Conservation (phyloP, 768 basidiomycete genomes). For the Hericium alpestre region DNA sequence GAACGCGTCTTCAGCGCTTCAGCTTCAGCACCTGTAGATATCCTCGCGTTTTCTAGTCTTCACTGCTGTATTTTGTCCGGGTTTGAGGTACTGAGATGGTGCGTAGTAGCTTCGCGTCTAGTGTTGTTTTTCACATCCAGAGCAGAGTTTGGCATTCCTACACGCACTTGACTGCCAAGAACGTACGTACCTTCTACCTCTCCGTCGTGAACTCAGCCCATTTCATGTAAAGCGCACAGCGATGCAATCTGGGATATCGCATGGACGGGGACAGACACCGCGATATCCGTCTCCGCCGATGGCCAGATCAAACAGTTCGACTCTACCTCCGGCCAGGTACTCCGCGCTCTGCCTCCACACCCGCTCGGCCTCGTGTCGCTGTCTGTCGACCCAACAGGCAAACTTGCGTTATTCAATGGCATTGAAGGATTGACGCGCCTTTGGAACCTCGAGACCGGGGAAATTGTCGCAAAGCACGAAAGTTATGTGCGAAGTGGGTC, state of each 20-base stretch:
- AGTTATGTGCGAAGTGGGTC: slow-evolving; percentile 56
- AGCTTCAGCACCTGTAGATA: slow-evolving; percentile 5
- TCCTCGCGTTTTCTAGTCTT: background rate
- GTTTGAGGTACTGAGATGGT: background rate
- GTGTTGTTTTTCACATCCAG: background rate
- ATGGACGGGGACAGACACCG: slow-evolving; percentile 51
- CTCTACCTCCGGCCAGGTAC: slow-evolving; percentile 52
- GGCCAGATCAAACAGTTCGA: slow-evolving; percentile 70
- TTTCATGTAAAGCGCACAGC: slow-evolving; percentile 49
- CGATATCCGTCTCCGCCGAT: slow-evolving; percentile 68
- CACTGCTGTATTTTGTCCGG: too few species aligned
- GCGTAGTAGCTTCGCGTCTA: background rate
- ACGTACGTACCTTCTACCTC: slow-evolving; percentile 36
- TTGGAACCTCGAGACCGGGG: slow-evolving; percentile 59
- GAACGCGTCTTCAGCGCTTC: background rate
- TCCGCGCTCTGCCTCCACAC: slow-evolving; percentile 55
- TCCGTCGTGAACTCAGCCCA: slow-evolving; percentile 18
- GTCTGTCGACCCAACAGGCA: slow-evolving; percentile 58
- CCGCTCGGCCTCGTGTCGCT: slow-evolving; percentile 79
- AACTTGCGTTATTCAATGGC: slow-evolving; percentile 63
- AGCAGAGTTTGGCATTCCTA: slow-evolving; percentile 61
- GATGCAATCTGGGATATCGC: slow-evolving; percentile 72
- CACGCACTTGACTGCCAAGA: slow-evolving; percentile 68
- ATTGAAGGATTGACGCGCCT: slow-evolving; percentile 75
- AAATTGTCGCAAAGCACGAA: slow-evolving; percentile 55